Base-by-base conservation (phyloP, 768 basidiomycete species). In the Agrocybe chaxingu region DNA sequence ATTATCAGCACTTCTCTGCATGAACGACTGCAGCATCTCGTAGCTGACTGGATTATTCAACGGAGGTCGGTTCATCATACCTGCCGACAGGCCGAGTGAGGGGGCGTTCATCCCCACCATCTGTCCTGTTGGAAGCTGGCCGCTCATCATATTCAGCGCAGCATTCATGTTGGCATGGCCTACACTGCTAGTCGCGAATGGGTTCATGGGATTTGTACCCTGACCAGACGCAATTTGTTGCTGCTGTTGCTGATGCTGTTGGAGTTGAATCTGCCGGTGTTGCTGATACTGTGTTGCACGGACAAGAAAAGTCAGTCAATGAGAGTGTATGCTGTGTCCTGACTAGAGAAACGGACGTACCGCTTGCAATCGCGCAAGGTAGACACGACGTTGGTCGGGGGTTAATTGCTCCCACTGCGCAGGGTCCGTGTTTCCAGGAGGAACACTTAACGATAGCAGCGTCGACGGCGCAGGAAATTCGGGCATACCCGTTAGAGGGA, bases 401-500 rank as follows among this genome's bases (percentile, higher is more conserved):
- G 61, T 41, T 42, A 70, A 52, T 12, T 57, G 56, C 42, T 56
- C 55, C 42, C 68, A 30, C 13, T 64, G 58, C 18, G 58, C 51
- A 8, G 54, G 24, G 24, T 24, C 24, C 24, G 33, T 12, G 62
- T 43, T 2, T 52, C 49, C 6, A 50, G 60, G 32, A 57, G 53
- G 35, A 63, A 41, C 32, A 19, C 37, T 9, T 13, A 43, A 19
- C 18, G 39, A 48, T 30, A 55, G 37, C 38, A 35, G 30, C 31
- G 42, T 29, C 32, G 39, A 16, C 19, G 16, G 29, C 31, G 52
- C 9, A 32, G 56, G 78, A 50, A 79, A 61, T 48, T 78, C 77
- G 0, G 84, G 81, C 36, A 85, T 63, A 6, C 81, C 81, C 0
- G 69, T 74, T 8, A 69, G 32, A 5, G 75, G 73, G 63, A 84